Evolutionary conservation across 2,329 filamentous ascomycete species (phyloP).

Genomic region (Pezicula radicicola): DNA sequence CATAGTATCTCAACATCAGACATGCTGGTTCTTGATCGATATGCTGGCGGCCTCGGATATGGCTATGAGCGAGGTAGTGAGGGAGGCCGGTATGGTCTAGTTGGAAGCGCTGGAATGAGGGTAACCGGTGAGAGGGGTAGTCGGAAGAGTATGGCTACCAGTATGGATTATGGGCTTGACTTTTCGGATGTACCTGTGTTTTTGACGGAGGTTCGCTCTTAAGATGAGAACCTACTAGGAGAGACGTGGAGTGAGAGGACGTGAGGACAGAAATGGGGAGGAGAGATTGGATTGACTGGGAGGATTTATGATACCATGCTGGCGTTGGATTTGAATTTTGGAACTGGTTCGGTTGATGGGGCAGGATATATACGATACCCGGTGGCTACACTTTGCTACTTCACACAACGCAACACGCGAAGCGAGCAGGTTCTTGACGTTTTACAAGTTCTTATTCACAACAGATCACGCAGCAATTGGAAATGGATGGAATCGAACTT

Average conservation of each 20-base stretch:
- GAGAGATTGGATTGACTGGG: no score
- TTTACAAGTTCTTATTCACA: no score
- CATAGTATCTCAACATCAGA: constrained; percentile 14
- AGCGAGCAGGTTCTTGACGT: no score
- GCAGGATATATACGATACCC: no score
- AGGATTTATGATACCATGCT: no score
- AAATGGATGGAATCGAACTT: no score
- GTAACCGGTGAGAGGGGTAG: not conserved
- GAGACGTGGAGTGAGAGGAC: not conserved
- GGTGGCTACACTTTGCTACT: no score
- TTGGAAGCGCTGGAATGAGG: constrained; percentile 13
- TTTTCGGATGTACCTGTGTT: not conserved
- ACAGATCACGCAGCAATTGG: no score
- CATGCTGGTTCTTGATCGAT: constrained; percentile 22
- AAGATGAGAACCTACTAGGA: not conserved
- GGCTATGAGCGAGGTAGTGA: constrained; percentile 13
- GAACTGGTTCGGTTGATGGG: no score
- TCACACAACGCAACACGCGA: no score
- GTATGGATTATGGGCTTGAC: not conserved
- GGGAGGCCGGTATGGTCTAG: constrained; percentile 7
- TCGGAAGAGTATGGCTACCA: not conserved
- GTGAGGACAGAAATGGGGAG: no score
- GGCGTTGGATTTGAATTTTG: no score
- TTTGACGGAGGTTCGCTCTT: not conserved
- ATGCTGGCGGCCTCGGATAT: constrained; percentile 17